Evolutionary conservation across 371 early-diverging fungal genomes (phyloP), one percentile per base, ranked within the genome.

Genomic region (Mucor velutinosus): DNA sequence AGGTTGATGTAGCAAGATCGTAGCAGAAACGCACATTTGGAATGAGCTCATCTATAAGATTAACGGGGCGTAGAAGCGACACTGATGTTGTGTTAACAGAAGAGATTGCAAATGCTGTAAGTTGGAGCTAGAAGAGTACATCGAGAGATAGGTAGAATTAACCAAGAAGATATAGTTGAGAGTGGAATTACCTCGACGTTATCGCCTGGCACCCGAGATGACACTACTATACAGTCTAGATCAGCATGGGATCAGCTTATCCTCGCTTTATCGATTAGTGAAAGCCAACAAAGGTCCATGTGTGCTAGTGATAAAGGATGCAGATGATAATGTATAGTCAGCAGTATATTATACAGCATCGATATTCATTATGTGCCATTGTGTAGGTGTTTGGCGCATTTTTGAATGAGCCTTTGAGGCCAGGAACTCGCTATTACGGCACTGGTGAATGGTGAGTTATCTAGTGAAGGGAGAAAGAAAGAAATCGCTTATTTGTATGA

Each of bases 221-320:
- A 86, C 82, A 6, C 83, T 98, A 23, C 71, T 94, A 17, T 98
- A 97, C 76, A 92, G 92, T 62, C 82, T 95, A 32, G 95, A 95
- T 64, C 94, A 96, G 71, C 96, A 98, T 76, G 98, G 98, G 0
- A 91, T 94, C 57, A 92, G 93, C 73, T 77, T 97, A 63, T 72
- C 88, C 27, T 94, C 97, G 4, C 82, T 98, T 60, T 93, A 90
- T 73, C 64, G 81, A 29, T 75, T 80, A 10, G 83, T 87, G 30
- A 86, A 84, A 53, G 71, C 58, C n/a, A 62, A 64, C 23, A 88
- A 88, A 69, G 92, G 93, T 2, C 91, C 93, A 17, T 80, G 87
- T 65, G 60, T 94, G 27, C 64, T 94, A 33, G 89, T 86, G 14
- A 80, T 94, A 64, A 92, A 90, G 60, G 93, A 94, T 71, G 81